A percentile compares a stretch with the other conserved stretches of the same genome.
Evolutionary conservation across 1,139 yeast genomes (phyloP).

Genomic region (Yamadazyma membranifaciens): DNA sequence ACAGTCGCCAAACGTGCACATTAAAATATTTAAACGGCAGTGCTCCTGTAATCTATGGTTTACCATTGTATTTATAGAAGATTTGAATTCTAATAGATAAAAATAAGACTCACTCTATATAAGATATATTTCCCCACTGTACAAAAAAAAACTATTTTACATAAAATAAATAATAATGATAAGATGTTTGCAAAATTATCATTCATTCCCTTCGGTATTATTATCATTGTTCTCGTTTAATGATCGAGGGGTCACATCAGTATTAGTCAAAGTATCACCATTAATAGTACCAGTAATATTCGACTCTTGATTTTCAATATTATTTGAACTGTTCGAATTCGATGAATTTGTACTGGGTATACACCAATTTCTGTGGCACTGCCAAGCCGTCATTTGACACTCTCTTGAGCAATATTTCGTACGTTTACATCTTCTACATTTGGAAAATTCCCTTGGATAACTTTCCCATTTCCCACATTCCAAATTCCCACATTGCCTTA

Average conservation of each 20-base stretch:
- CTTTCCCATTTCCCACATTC: slow-evolving; percentile 97
- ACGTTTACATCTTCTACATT: slow-evolving; percentile 90
- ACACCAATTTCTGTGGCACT: slow-evolving; percentile 94
- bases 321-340: background rate
- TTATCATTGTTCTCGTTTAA: slow-evolving; percentile 1
- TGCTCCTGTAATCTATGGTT: slow-evolving; percentile 33
- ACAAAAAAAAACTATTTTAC: background rate
- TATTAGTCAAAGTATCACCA: background rate
- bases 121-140: background rate
- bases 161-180: background rate
- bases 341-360: slow-evolving; percentile 43
- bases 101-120: background rate
- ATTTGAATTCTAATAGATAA: background rate
- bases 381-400: slow-evolving; percentile 92
- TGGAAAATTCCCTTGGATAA: slow-evolving; percentile 87
- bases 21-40: slow-evolving; percentile 39
- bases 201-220: background rate
- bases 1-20: slow-evolving; percentile 63
- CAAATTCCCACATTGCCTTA: slow-evolving; percentile 91
- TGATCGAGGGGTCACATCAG: background rate
- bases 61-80: slow-evolving; percentile 18
- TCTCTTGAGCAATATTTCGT: slow-evolving; percentile 93
- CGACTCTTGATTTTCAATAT: slow-evolving; percentile 5
- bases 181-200: too few species aligned
- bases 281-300: background rate